These are phyloP conservation scores for Fraxinus pennsylvanica DNA, from an alignment of 257 asterid species.

Conservation along the genomic window DNA sequence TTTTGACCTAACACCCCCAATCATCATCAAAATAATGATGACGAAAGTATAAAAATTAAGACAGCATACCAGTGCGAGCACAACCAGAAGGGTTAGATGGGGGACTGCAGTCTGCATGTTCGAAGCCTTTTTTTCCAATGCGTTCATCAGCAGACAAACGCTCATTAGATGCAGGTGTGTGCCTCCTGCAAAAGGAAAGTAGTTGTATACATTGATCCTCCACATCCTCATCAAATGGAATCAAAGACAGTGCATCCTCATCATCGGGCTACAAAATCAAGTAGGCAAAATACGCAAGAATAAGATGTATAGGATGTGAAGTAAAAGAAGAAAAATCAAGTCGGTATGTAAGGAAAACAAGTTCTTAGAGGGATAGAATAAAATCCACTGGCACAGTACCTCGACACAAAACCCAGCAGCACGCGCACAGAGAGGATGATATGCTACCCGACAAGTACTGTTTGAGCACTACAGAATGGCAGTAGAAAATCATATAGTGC, in stretches of 20 bases:
- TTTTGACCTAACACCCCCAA: not conserved
- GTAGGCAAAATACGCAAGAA: conserved; percentile 18
- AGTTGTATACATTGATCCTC: conserved; percentile 83
- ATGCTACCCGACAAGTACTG: conserved; percentile 76
- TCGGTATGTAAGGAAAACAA: conserved; percentile 2
- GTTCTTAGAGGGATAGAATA: conserved; percentile 6
- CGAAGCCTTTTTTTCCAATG: conserved; percentile 41
- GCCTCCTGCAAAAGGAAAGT: conserved; percentile 88
- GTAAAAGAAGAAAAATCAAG: conserved; percentile 6
- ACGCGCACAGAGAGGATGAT: conserved; percentile 99
- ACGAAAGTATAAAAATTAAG: conserved; percentile 22
- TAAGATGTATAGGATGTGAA: not conserved
- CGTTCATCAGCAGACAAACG: conserved; percentile 55
- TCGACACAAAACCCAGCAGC: conserved; percentile 98
- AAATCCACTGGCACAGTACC: conserved; percentile 43
- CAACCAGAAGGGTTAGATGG: conserved; percentile 83
- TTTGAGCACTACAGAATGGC: conserved; percentile 79
- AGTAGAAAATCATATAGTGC: conserved; percentile 20
- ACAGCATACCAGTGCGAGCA: conserved; percentile 80
- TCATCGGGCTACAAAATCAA: conserved; percentile 71
- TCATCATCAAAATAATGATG: not conserved
- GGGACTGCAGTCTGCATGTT: conserved; percentile 58
- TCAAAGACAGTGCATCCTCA: conserved; percentile 67
- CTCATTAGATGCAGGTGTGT: conserved; percentile 71
- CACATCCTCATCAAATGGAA: conserved; percentile 78